A percentile compares a stretch with the other conserved stretches of the same genome.
phyloP scores from a whole-genome alignment of 148 eudicot genomes.

The Rhododendron simsii region DNA sequence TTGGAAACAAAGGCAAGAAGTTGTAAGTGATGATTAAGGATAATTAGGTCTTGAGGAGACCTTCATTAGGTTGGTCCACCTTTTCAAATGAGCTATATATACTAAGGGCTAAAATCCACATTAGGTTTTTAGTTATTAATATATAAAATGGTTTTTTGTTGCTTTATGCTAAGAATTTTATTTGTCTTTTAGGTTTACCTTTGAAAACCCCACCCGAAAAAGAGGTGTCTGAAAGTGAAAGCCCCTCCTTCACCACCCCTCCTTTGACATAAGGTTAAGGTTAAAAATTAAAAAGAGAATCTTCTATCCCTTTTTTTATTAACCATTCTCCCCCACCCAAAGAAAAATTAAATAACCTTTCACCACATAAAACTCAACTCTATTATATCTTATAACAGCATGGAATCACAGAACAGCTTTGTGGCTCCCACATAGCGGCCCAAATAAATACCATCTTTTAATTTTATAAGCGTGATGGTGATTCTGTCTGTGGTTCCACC shows the following conservation, averaged over 20 bases:
- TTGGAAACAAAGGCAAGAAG: constrained; percentile 13
- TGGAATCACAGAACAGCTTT: neutral
- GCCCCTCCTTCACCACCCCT: neutral
- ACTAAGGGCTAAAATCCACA: neutral
- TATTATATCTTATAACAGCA: neutral
- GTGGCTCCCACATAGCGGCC: neutral
- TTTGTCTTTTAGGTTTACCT: neutral
- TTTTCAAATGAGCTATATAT: neutral
- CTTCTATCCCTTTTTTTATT: neutral
- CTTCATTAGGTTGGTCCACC: constrained; percentile 5
- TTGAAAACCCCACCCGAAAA: neutral
- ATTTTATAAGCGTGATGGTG: neutral
- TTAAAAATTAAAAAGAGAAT: neutral
- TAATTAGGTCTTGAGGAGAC: neutral
- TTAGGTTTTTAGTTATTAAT: neutral
- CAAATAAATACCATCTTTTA: neutral
- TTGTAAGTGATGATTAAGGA: neutral
- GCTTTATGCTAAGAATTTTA: neutral
- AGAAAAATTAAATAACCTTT: neutral
- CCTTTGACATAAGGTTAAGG: neutral
- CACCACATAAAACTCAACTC: neutral
- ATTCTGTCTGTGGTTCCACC: neutral
- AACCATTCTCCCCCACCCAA: neutral
- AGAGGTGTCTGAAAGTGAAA: neutral
- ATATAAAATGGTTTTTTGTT: neutral